Conservation (phyloP, 164 flowering plant species). For the Magnolia kwangsiensis region DNA sequence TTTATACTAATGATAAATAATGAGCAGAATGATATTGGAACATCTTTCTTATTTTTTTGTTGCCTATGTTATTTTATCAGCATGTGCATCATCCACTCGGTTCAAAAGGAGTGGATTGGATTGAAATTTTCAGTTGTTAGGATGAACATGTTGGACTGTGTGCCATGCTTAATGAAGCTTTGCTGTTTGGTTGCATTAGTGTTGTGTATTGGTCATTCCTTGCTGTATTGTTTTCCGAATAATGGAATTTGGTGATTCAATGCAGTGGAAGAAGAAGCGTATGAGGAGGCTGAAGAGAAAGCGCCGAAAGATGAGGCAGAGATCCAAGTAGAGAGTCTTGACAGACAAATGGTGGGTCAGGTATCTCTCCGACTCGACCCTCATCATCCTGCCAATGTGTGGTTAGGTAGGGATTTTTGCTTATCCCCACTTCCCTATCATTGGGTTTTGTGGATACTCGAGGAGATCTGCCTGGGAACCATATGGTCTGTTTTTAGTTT, state of each 20-base stretch:
- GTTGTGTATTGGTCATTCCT: not conserved
- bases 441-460: not conserved
- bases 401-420: not conserved
- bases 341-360: not conserved
- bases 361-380: not conserved
- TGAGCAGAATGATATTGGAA: no score
- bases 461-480: not conserved
- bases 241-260: not conserved
- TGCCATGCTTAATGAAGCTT: not conserved
- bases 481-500: not conserved
- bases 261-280: conserved; percentile 41
- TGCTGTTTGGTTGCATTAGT: not conserved
- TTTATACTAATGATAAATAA: no score
- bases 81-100: no score
- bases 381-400: not conserved
- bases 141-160: no score
- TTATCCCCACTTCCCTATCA: not conserved
- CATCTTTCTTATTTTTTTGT: no score
- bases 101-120: no score
- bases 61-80: no score
- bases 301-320: conserved; percentile 41
- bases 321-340: conserved; percentile 25
- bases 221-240: not conserved
- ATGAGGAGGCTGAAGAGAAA: conserved; percentile 36
- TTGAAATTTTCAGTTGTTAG: no score